These are phyloP conservation scores for Coemansia sp. DNA, from an alignment of 192 early-diverging fungal genomes.

Conservation along the genomic window DNA sequence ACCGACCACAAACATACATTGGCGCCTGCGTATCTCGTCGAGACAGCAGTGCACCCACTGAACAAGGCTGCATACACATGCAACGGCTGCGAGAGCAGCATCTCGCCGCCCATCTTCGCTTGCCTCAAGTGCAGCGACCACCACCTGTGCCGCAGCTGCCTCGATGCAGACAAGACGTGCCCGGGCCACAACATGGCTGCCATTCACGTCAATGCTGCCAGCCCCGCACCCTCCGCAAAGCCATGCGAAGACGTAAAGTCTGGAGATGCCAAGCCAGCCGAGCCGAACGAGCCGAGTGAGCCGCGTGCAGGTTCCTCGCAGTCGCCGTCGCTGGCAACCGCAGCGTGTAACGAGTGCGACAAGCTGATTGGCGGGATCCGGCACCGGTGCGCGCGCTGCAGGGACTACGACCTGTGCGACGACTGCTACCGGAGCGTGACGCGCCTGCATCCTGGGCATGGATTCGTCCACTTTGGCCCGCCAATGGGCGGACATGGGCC, in stretches of 20 bases:
- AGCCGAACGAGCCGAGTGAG: background rate
- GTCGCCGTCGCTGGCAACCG: background rate
- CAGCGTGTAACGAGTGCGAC: constrained; percentile 61
- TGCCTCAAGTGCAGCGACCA: constrained; percentile 41
- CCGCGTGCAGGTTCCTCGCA: background rate
- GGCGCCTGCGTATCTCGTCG: constrained; percentile 19
- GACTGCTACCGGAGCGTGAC: constrained; percentile 50
- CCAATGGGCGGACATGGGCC: constrained; percentile 8
- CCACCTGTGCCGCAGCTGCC: constrained; percentile 34
- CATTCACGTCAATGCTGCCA: constrained; percentile 6
- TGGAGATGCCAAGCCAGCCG: background rate
- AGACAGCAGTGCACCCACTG: constrained; percentile 21
- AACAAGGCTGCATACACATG: constrained; percentile 19
- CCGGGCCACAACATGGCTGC: constrained; percentile 54
- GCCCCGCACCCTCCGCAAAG: constrained; percentile 6
- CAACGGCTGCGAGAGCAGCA: constrained; percentile 29
- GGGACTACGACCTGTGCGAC: constrained; percentile 56
- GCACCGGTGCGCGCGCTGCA: constrained; percentile 61
- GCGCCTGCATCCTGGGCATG: constrained; percentile 37
- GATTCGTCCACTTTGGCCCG: constrained; percentile 46
- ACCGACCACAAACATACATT: constrained; percentile 23
- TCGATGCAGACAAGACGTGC: constrained; percentile 41
- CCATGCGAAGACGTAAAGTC: background rate
- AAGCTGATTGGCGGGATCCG: constrained; percentile 55
- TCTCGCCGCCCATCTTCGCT: constrained; percentile 21